Base-by-base conservation (phyloP, 2,329 filamentous ascomycete species). In the Ramularia collo-cygni region DNA sequence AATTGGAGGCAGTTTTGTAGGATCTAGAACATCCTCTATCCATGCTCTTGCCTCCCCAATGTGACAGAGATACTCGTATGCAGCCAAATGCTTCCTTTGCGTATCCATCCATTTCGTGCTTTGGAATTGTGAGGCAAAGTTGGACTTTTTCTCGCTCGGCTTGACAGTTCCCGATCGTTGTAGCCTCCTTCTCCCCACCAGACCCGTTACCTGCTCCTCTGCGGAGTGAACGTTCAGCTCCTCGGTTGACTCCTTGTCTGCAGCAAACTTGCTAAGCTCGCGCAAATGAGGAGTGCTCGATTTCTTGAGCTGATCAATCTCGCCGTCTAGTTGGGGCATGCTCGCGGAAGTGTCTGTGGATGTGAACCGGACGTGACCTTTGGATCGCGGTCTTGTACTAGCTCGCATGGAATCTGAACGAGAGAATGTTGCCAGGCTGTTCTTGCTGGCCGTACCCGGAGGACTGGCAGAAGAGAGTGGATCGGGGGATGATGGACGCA, bases 91-190 rank as follows among this genome's bases (percentile, higher is more conserved):
- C 61, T 96, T 90, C 17, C 92, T 79, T 61, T 98, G 90, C 60
- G 94, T 92, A 63, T 98, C 92, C 90, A 98, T 98, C 92, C 92
- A 98, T 60, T 90, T 94, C 81, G 48, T 85, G 79, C 82, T 88
- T 92, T 53, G 51, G 38, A 51, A 62, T 46, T 54, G 58, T 15
- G 54, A 62, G 17, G 52, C 51, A 41, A 62, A 62, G 28, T 50
- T 36, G 8, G 51, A 54, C 35, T 57, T 45, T 67, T 67, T 51
- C 74, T 78, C 47, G 76, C 76, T 38, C 65, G 67, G 37, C 66
- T 64, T 14, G 70, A 74, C 55, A 69, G 75, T 17, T 76, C 75
- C 48, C 3, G 56, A 53, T 34, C 87, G 75, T 63, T 95, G 92
- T 38, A 98, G 66, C 52, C 80, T 81, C 47, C 89, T 76, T 36